phyloP scores from a whole-genome alignment of 139 green algal genomes.

The Chlorella sorokiniana region DNA sequence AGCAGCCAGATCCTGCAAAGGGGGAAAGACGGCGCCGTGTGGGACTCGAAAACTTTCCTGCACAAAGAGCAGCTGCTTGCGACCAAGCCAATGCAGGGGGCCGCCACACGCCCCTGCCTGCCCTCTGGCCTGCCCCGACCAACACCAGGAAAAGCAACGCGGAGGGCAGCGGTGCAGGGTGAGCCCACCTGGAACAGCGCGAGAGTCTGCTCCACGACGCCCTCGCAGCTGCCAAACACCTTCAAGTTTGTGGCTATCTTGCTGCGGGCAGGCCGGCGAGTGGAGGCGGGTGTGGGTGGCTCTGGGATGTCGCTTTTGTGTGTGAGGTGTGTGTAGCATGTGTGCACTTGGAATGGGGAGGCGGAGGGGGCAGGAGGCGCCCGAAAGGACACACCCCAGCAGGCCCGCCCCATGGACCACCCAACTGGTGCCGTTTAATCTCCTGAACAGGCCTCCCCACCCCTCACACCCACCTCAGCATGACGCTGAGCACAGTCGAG shows the following conservation, averaged over 20 bases:
- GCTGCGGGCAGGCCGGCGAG: neutral
- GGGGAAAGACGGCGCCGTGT: neutral
- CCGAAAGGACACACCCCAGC: neutral
- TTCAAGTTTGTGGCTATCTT: constrained; percentile 80
- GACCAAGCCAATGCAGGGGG: neutral
- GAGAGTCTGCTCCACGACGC: constrained; percentile 88
- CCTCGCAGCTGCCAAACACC: constrained; percentile 78
- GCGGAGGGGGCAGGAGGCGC: neutral
- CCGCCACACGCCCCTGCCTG: too few species aligned
- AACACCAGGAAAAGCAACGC: neutral
- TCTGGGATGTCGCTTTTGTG: too few species aligned
- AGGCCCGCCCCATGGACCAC: too few species aligned
- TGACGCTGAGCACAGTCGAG: constrained; percentile 81
- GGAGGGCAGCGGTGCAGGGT: too few species aligned
- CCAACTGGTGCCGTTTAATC: too few species aligned
- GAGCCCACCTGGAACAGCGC: constrained; percentile 87
- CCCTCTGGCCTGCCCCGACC: too few species aligned
- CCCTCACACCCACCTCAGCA: constrained; percentile 78
- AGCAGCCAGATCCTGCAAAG: constrained; percentile 81
- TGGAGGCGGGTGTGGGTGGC: too few species aligned
- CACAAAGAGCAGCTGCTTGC: neutral
- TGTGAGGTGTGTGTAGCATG: too few species aligned
- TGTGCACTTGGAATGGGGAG: neutral
- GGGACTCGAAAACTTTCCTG: neutral
- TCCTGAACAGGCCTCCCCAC: too few species aligned